Conservation (phyloP, 23 red algal genomes). For the Pyropia yezoensis region DNA sequence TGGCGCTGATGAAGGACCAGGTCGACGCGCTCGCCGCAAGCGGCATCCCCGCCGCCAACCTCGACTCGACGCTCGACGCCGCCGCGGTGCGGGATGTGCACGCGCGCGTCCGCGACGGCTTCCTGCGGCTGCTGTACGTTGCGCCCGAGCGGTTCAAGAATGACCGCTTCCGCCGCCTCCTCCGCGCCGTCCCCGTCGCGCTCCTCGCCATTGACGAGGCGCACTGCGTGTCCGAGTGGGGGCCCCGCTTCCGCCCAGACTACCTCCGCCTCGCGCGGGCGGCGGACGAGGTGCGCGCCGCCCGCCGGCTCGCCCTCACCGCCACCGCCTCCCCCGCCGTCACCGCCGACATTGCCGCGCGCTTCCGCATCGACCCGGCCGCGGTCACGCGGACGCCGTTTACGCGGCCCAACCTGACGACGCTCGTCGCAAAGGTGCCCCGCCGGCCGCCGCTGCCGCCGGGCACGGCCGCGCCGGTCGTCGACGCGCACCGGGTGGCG, state of each 20-base stretch:
- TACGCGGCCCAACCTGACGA: slow-evolving; percentile 45
- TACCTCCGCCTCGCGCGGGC: slow-evolving; percentile 59
- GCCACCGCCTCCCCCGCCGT: slow-evolving; percentile 83
- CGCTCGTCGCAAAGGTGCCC: slow-evolving; percentile 32
- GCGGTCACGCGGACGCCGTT: slow-evolving; percentile 24
- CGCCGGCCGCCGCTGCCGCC: too few species aligned
- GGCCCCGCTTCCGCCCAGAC: slow-evolving; percentile 85
- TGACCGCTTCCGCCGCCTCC: slow-evolving; percentile 28
- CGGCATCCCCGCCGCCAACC: slow-evolving; percentile 55
- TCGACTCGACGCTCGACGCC: slow-evolving; percentile 58
- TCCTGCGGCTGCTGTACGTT: too few species aligned
- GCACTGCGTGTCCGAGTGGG: slow-evolving; percentile 97
- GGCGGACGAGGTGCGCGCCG: slow-evolving; percentile 31
- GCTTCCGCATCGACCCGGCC: slow-evolving; percentile 48
- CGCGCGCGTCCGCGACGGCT: slow-evolving; percentile 31
- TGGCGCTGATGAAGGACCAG: slow-evolving; percentile 93
- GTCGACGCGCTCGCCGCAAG: slow-evolving; percentile 40
- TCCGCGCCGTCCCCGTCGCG: slow-evolving; percentile 33
- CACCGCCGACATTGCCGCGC: slow-evolving; percentile 44
- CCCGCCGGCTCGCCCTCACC: slow-evolving; percentile 66
- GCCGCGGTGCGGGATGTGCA: slow-evolving; percentile 31
- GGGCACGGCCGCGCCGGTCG: not conserved
- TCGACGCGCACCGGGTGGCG: slow-evolving; percentile 11
- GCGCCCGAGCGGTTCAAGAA: too few species aligned
- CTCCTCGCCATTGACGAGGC: slow-evolving; percentile 90